Percentiles rank a stretch among this genome's conserved stretches.
Evolutionary conservation across 768 basidiomycete species (phyloP).

Genomic region (Termitomyces eurrhizus): DNA sequence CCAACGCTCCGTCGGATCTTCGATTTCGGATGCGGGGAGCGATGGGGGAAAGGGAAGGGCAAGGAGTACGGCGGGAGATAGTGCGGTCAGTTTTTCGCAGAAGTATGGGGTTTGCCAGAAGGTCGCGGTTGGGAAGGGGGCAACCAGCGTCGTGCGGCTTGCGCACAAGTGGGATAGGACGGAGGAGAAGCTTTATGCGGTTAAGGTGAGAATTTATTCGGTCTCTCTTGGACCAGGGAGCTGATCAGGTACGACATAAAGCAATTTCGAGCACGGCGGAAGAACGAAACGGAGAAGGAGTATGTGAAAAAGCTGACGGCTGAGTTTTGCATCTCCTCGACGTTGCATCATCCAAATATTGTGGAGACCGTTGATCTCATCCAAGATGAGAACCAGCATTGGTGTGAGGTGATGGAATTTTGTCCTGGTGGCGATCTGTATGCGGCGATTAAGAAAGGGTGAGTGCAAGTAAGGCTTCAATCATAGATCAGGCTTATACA

Average conservation of each 20-base stretch:
- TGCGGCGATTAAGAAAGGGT: slow-evolving; percentile 97
- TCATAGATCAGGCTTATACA: slow-evolving; percentile 13
- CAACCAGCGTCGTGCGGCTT: slow-evolving; percentile 93
- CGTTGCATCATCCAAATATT: slow-evolving; percentile 88
- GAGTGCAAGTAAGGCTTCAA: slow-evolving; percentile 18
- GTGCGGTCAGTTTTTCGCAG: slow-evolving; percentile 51
- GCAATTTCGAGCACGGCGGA: slow-evolving; percentile 98
- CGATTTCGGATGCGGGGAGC: slow-evolving; percentile 52
- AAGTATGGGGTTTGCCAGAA: slow-evolving; percentile 98
- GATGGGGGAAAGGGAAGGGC: slow-evolving; percentile 22
- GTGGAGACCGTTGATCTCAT: slow-evolving; percentile 99
- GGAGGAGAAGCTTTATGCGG: slow-evolving; percentile 96
- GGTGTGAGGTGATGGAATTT: slow-evolving; percentile 99
- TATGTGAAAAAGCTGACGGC: slow-evolving; percentile 99
- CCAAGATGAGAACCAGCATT: slow-evolving; percentile 94
- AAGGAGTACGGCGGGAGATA: slow-evolving; percentile 41
- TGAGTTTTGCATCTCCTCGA: slow-evolving; percentile 98
- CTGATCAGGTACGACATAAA: slow-evolving; percentile 24
- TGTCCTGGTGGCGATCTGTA: slow-evolving; percentile 98
- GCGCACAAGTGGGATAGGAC: slow-evolving; percentile 98
- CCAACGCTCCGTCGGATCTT: slow-evolving; percentile 61
- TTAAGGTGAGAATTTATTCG: slow-evolving; percentile 67
- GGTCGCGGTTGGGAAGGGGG: slow-evolving; percentile 95
- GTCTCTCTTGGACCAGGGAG: neutral
- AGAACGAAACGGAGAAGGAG: slow-evolving; percentile 98